Percentiles rank a stretch among this genome's conserved stretches.
These are phyloP conservation scores for Penicillium canescens DNA, from an alignment of 495 filamentous ascomycete species.

Conservation along the genomic window DNA sequence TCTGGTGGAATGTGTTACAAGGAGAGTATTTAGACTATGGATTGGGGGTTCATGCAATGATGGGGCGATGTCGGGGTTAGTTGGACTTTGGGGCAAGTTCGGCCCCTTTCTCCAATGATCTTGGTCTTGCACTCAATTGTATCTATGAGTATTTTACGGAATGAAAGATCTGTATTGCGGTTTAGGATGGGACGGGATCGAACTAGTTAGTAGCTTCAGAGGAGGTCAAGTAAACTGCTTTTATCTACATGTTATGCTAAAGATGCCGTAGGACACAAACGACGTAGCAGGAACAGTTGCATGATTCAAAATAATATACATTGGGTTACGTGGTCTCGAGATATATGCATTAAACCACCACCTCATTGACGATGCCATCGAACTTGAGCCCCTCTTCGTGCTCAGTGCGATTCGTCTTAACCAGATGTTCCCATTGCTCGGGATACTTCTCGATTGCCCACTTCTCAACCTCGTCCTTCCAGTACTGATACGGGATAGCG, in stretches of 20 bases:
- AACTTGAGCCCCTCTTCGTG: conserved; percentile 40
- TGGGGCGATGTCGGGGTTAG: too few species aligned
- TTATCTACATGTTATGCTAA: too few species aligned
- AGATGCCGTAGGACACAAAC: too few species aligned
- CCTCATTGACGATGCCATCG: conserved; percentile 33
- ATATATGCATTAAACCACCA: conserved; percentile 19
- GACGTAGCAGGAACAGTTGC: too few species aligned
- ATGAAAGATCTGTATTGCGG: too few species aligned
- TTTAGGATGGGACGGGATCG: too few species aligned
- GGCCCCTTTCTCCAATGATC: too few species aligned
- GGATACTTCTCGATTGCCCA: conserved; percentile 72
- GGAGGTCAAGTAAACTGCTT: too few species aligned
- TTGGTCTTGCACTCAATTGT: too few species aligned
- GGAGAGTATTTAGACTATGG: not conserved
- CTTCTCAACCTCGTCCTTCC: conserved; percentile 65
- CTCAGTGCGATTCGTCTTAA: conserved; percentile 30
- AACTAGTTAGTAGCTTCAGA: too few species aligned
- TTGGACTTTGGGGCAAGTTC: too few species aligned
- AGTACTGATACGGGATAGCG: conserved; percentile 56
- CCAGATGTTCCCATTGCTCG: conserved; percentile 63
- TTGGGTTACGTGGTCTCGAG: not conserved
- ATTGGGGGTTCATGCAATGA: not conserved
- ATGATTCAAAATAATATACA: not conserved
- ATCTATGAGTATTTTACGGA: too few species aligned
- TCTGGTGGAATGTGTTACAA: not conserved